Evolutionary conservation across 1,284 basidiomycete species (phyloP).

Genomic region (Ganoderma lucidum): DNA sequence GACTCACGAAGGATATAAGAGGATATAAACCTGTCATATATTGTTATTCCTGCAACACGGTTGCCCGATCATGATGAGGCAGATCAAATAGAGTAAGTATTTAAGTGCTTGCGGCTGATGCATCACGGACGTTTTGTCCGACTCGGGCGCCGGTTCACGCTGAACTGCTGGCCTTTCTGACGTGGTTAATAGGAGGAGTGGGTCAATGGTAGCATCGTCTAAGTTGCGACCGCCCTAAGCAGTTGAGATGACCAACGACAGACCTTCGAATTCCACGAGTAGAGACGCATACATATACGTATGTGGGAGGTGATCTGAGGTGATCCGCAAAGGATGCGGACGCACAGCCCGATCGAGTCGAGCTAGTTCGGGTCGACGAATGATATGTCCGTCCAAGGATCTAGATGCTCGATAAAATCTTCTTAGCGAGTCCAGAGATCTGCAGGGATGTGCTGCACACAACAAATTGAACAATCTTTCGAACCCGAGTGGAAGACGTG

Average conservation of each 20-base stretch:
- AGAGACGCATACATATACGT: background rate
- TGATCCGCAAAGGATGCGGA: background rate
- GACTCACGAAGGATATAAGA: background rate
- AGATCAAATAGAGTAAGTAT: background rate
- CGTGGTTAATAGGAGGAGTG: background rate
- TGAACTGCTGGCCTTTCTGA: background rate
- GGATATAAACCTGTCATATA: background rate
- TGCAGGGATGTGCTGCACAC: background rate
- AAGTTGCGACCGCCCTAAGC: background rate
- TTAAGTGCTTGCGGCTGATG: background rate
- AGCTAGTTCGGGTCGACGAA: background rate
- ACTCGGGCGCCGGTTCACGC: background rate
- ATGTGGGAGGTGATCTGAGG: background rate
- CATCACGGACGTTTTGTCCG: background rate
- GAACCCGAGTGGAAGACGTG: background rate
- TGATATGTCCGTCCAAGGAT: background rate
- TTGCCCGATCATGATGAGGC: conserved; percentile 2
- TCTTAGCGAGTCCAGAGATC: background rate
- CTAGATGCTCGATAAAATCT: background rate
- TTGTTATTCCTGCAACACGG: background rate
- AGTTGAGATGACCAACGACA: background rate
- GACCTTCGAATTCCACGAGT: background rate
- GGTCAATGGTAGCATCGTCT: background rate
- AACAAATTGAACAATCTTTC: background rate
- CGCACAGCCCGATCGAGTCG: conserved; percentile 1